phyloP scores from a whole-genome alignment of 2,329 filamentous ascomycete genomes.

The Alternaria dauci region DNA sequence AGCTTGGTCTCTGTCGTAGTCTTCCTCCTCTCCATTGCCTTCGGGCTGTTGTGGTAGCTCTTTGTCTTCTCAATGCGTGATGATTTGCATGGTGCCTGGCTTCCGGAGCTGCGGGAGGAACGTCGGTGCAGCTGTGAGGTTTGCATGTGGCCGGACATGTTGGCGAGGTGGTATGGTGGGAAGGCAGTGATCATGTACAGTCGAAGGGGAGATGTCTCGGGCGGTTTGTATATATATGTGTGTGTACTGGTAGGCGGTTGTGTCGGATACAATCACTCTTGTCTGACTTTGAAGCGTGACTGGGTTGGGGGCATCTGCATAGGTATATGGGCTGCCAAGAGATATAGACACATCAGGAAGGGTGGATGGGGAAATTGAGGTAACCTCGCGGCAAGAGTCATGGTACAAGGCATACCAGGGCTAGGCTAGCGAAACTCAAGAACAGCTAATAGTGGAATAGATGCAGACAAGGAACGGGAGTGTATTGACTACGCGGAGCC shows the following conservation, averaged over 20 bases:
- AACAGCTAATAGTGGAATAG: slow-evolving; percentile 42
- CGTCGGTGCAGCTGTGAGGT: slow-evolving; percentile 41
- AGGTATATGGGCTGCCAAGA: slow-evolving; percentile 52
- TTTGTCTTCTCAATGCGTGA: slow-evolving; percentile 52
- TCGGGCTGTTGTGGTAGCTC: slow-evolving; percentile 52
- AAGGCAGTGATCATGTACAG: slow-evolving; percentile 19
- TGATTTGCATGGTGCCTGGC: slow-evolving; percentile 38
- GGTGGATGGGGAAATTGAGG: slow-evolving; percentile 43
- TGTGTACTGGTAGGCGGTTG: slow-evolving; percentile 22
- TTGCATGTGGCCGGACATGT: slow-evolving; percentile 40
- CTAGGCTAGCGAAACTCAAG: slow-evolving; percentile 42
- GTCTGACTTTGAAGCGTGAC: slow-evolving; percentile 28
- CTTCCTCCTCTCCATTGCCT: slow-evolving; percentile 47
- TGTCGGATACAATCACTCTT: slow-evolving; percentile 29
- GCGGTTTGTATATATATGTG: slow-evolving; percentile 12
- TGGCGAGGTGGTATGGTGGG: slow-evolving; percentile 27
- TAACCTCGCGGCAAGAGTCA: slow-evolving; percentile 45
- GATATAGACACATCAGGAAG: slow-evolving; percentile 47
- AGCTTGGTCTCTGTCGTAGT: slow-evolving; percentile 50
- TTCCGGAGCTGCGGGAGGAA: slow-evolving; percentile 44
- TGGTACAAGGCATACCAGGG: slow-evolving; percentile 41
- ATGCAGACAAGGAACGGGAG: slow-evolving; percentile 47
- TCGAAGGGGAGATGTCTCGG: slow-evolving; percentile 16
- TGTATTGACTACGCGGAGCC: slow-evolving; percentile 43
- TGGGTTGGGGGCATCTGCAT: slow-evolving; percentile 37